Percentiles rank a stretch among this genome's conserved stretches.
These are phyloP conservation scores for Trichomonas vaginalis DNA, from an alignment of 208 protist species.

Conservation along the genomic window DNA sequence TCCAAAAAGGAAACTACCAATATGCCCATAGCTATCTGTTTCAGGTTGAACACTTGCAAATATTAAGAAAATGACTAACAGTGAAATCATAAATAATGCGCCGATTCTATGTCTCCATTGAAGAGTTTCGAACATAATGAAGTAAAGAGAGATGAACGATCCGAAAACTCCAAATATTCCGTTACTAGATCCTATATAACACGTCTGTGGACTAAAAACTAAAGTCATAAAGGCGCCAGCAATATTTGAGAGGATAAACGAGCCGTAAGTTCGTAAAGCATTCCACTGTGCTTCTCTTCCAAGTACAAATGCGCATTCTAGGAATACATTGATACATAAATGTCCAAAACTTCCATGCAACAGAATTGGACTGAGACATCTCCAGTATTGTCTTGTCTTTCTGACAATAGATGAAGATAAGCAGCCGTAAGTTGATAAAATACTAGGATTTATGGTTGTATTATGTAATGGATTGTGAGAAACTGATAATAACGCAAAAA, in stretches of 20 bases:
- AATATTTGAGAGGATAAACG: not conserved
- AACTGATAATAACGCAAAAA: no score
- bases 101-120: not conserved
- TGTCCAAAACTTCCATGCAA: not conserved
- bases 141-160: not conserved
- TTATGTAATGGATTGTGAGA: not conserved
- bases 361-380: not conserved
- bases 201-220: not conserved
- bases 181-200: not conserved
- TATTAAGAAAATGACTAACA: not conserved
- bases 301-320: not conserved
- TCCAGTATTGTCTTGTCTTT: not conserved
- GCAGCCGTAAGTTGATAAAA: not conserved
- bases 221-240: not conserved
- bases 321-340: not conserved
- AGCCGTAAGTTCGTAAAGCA: not conserved
- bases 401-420: not conserved
- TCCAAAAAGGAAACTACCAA: not conserved
- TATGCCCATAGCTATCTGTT: not conserved
- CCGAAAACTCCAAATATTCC: slow-evolving; percentile 11
- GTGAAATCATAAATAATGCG: not conserved
- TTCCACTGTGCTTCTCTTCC: not conserved
- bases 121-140: not conserved
- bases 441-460: not conserved
- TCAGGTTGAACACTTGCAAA: not conserved